Base-by-base conservation (phyloP, 345 rosid species). In the Eucalyptus erythrocorys region DNA sequence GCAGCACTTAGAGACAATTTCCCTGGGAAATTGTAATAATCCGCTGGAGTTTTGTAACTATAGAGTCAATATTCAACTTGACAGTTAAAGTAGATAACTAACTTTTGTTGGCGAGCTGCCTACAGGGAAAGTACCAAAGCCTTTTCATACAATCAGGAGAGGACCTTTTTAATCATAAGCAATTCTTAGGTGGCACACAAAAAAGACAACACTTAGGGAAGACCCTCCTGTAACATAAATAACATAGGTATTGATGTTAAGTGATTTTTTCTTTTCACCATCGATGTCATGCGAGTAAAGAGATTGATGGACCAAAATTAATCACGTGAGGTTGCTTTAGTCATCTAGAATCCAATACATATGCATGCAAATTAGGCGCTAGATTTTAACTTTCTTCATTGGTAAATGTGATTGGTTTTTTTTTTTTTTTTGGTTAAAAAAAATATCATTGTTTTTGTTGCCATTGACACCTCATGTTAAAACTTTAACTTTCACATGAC, bases 401-500 rank as follows among this genome's bases (percentile, higher is more conserved):
- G 57, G 57, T 48, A 49, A 49, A 49, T 49, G 15, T 15, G 0
- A 1, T 7, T 49, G 17, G 3, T 48, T 48, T 48, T 48, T 48
- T 48, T 48, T n/a, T 49, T 47, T 47, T 4, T 47, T 47, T 48
- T 47, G 4, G 5, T 47, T 4, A 13, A 48, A 48, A 48, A 48
- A 12, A 30, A 7, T 3, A 66, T 66, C 1, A 5, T 10, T 17
- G 1, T 17, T 68, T 2, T 4, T 68, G 0, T 19, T 34, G 24
- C 2, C 0, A 68, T 68, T 15, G 3, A 48, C 24, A 5, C 2
- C 13, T 68, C 24, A 17, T 9, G 13, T 17, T 0, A 15, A 49
- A 49, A 49, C 1, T 15, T 48, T 49, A 49, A 0, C 19, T 49
- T 49, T 49, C 1, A 2, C 51, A 1, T 2, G 0, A 49, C 1